Evolutionary conservation across 306 rosid species (phyloP).

Genomic region (Fragaria vesca): DNA sequence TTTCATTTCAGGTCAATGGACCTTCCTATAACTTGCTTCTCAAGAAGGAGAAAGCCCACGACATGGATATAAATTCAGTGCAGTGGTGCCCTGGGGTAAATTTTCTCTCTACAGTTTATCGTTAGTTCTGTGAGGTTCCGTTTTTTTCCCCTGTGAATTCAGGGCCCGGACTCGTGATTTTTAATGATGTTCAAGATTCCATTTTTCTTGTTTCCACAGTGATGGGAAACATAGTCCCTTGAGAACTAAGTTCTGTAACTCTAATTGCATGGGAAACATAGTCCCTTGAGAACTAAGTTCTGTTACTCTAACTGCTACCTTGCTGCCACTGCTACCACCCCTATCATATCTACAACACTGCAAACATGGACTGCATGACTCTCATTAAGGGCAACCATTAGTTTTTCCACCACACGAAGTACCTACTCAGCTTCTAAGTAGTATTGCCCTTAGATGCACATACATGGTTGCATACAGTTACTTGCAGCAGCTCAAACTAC

Average conservation of each 20-base stretch:
- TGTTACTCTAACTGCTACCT: neutral
- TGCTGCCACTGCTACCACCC: neutral
- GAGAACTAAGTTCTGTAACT: neutral
- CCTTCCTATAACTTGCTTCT: slow-evolving; percentile 62
- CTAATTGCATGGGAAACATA: neutral
- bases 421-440: neutral
- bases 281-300: neutral
- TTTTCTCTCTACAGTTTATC: slow-evolving; percentile 23
- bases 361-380: neutral
- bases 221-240: neutral
- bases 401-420: neutral
- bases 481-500: neutral
- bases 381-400: neutral
- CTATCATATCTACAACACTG: neutral
- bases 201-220: neutral
- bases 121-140: neutral
- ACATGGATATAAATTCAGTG: slow-evolving; percentile 77
- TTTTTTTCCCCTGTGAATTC: neutral
- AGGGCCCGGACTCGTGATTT: neutral
- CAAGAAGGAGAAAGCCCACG: slow-evolving; percentile 79
- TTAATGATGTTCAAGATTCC: no score
- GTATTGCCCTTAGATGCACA: neutral
- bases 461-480: neutral
- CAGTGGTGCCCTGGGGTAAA: slow-evolving; percentile 95
- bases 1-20: slow-evolving; percentile 52